Base-by-base conservation (phyloP, 1,139 yeast genomes). In the Nakaseomyces nivariensis region DNA sequence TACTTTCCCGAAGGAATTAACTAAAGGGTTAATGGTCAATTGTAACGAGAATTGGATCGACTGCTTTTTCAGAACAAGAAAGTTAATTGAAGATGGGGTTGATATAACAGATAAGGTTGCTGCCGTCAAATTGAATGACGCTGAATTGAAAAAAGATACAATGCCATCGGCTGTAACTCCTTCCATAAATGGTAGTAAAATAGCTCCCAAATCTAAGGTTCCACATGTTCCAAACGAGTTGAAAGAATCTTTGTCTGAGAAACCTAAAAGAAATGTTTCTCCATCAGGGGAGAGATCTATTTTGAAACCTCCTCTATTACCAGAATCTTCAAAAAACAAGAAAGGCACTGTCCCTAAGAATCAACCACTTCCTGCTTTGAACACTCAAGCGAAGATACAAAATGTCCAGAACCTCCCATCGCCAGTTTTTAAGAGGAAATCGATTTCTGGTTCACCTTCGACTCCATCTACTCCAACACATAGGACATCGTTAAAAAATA, bases 11-110 rank as follows among this genome's bases (percentile, higher is more conserved):
- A 34, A 17, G 27, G 44, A 44, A 11, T 34, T 22, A 31, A 32
- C 25, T 11, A 36, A 32, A 11, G 45, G 25, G 13, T 29, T 26
- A 34, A 42, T 60, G 46, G 62, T 65, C 34, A 72, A 71, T 47
- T 57, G 54, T 31, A 53, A 60, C 3, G 67, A 69, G 25, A 60
- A 68, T 10, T 77, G 81, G 81, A 74, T 76, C 9, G 76, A 75
- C 26, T 69, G 79, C 22, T 66, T 77, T 48, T 64, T 77, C 53
- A 70, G 69, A 51, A 77, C 79, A 1, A 73, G 77, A 50, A 72
- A 74, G 48, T 49, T 75, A 29, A 51, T 72, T 45, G 66, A 62
- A 46, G 60, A 61, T 24, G 44, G 44, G 48, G 54, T 56, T n/a
- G 53, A 51, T 46, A 45, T 52, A 8, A 41, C 48, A 27, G 48